A percentile compares a stretch with the other conserved stretches of the same genome.
These are phyloP conservation scores for Dactylellina cionopaga DNA, from an alignment of 2,329 filamentous ascomycete species.

Conservation along the genomic window DNA sequence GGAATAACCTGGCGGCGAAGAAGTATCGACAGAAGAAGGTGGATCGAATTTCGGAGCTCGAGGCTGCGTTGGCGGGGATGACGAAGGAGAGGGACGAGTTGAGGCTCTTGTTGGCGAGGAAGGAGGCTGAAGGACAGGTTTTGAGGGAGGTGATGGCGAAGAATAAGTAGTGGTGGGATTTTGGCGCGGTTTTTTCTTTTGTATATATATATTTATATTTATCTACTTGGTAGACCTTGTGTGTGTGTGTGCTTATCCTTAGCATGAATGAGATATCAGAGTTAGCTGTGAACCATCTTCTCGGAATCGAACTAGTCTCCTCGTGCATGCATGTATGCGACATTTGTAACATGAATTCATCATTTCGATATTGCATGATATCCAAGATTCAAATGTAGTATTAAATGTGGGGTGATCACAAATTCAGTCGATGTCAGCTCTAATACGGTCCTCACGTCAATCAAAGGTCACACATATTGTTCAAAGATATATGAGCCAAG, in stretches of 20 bases:
- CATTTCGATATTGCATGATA: no score
- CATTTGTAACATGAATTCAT: not conserved
- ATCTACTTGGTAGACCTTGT: not conserved
- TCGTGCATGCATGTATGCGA: not conserved
- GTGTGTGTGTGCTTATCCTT: conserved; percentile 3
- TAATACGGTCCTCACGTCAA: conserved; percentile 38
- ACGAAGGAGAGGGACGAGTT: conserved; percentile 36
- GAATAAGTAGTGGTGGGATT: conserved; percentile 9
- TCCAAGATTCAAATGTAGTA: not conserved
- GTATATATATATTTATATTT: conserved; percentile 11
- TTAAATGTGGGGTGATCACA: not conserved
- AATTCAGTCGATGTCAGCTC: conserved; percentile 52
- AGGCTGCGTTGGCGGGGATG: conserved; percentile 41
- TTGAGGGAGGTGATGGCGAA: conserved; percentile 49
- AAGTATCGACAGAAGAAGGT: conserved; percentile 51
- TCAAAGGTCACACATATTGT: conserved; percentile 36
- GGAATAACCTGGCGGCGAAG: conserved; percentile 46
- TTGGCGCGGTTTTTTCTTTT: not conserved
- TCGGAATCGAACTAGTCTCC: no score
- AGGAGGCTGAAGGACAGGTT: conserved; percentile 46
- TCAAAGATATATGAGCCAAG: conserved; percentile 34
- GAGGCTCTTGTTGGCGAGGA: conserved; percentile 35
- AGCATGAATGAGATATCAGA: not conserved
- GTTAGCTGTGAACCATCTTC: not conserved
- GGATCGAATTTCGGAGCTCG: conserved; percentile 42